Percentiles rank a stretch among this genome's conserved stretches.
phyloP scores from a whole-genome alignment of 2,329 filamentous ascomycete species.

The Xenosphaeropsis pyriputrescens region DNA sequence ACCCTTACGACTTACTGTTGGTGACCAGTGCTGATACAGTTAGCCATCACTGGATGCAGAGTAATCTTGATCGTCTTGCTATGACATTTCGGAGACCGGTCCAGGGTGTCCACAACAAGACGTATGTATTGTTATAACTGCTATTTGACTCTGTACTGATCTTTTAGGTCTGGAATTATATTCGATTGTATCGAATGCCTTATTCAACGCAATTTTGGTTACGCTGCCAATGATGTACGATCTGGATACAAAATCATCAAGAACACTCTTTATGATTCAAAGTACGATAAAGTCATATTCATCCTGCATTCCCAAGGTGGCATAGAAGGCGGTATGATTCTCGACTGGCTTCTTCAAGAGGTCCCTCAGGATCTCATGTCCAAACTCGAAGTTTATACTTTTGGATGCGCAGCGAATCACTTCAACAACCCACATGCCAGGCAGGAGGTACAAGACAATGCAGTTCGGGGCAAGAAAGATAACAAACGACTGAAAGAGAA shows the following conservation, averaged over 20 bases:
- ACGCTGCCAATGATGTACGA: slow-evolving; percentile 54
- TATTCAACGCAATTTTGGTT: slow-evolving; percentile 60
- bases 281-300: slow-evolving; percentile 54
- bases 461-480: background rate
- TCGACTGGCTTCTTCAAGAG: slow-evolving; percentile 67
- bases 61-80: slow-evolving; percentile 56
- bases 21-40: slow-evolving; percentile 3
- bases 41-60: slow-evolving; percentile 51
- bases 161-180: slow-evolving; percentile 37
- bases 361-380: slow-evolving; percentile 47
- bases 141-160: too few species aligned
- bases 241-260: slow-evolving; percentile 48
- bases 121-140: slow-evolving; percentile 14
- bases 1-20: background rate
- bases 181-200: slow-evolving; percentile 69
- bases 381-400: slow-evolving; percentile 64
- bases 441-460: background rate
- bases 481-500: background rate
- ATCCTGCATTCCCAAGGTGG: slow-evolving; percentile 67
- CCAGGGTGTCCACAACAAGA: slow-evolving; percentile 62
- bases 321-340: slow-evolving; percentile 56
- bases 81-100: slow-evolving; percentile 58
- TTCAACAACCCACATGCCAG: slow-evolving; percentile 58
- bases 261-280: slow-evolving; percentile 42
- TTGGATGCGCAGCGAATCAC: slow-evolving; percentile 63